These are phyloP conservation scores for Leishmania tarentolae DNA, from an alignment of 208 protist species.

Conservation along the genomic window DNA sequence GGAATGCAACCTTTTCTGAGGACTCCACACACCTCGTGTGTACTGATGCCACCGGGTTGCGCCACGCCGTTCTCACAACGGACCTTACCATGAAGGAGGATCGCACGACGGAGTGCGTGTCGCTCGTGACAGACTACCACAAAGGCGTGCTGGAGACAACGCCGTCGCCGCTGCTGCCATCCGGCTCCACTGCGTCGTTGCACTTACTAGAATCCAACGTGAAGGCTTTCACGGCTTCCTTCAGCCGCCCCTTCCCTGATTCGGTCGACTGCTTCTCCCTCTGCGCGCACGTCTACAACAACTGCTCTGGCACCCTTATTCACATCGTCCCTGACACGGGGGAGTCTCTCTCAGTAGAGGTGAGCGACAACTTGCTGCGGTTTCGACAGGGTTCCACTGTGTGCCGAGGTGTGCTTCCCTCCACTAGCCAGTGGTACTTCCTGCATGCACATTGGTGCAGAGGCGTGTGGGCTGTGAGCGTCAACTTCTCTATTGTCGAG, in stretches of 20 bases:
- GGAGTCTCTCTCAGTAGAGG: slow-evolving; percentile 27
- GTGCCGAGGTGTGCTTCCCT: slow-evolving; percentile 58
- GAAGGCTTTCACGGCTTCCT: slow-evolving; percentile 18
- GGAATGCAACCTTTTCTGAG: slow-evolving; percentile 70
- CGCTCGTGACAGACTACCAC: slow-evolving; percentile 51
- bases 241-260: slow-evolving; percentile 30
- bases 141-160: slow-evolving; percentile 45
- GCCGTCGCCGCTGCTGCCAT: slow-evolving; percentile 57
- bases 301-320: slow-evolving; percentile 65
- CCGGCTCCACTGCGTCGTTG: slow-evolving; percentile 40
- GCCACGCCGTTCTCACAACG: slow-evolving; percentile 55
- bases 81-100: slow-evolving; percentile 45
- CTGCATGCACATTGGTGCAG: slow-evolving; percentile 66
- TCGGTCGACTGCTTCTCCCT: slow-evolving; percentile 59
- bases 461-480: slow-evolving; percentile 61
- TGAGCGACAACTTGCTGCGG: slow-evolving; percentile 42
- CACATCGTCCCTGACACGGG: slow-evolving; percentile 45
- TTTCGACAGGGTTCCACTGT: slow-evolving; percentile 46
- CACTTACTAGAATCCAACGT: slow-evolving; percentile 23
- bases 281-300: slow-evolving; percentile 55
- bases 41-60: slow-evolving; percentile 47
- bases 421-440: slow-evolving; percentile 59
- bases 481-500: slow-evolving; percentile 63
- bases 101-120: slow-evolving; percentile 36
- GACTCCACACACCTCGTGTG: slow-evolving; percentile 59